Conservation (phyloP, 352 stramenopile species). For the Phytophthora pinifolia region DNA sequence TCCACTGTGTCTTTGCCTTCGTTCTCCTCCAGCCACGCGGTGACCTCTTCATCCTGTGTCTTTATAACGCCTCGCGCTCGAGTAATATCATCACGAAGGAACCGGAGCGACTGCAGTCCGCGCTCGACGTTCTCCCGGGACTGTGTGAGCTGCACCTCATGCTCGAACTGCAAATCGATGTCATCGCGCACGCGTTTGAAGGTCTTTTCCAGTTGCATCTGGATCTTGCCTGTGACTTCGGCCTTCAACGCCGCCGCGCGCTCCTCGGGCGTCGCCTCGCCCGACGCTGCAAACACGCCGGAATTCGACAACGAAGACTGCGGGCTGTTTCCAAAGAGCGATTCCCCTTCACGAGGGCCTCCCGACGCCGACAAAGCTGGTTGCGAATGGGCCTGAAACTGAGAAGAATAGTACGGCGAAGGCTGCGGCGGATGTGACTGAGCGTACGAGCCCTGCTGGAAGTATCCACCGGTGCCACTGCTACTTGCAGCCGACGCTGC, state of each 20-base stretch:
- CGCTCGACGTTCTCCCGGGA: conserved; percentile 75
- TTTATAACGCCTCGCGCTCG: conserved; percentile 54
- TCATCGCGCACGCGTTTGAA: conserved; percentile 86
- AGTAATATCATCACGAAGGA: conserved; percentile 66
- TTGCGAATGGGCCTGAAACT: conserved; percentile 31
- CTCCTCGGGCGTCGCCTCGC: conserved; percentile 39
- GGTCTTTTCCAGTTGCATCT: conserved; percentile 71
- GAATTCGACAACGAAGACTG: conserved; percentile 27
- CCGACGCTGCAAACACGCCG: conserved; percentile 10
- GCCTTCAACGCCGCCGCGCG: conserved; percentile 52
- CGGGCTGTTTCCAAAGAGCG: conserved; percentile 48
- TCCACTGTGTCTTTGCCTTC: conserved; percentile 78
- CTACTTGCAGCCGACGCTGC: conserved; percentile 12
- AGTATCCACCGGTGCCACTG: conserved; percentile 42
- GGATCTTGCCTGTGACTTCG: conserved; percentile 78
- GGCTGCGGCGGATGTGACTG: conserved; percentile 35
- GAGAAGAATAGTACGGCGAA: conserved; percentile 34
- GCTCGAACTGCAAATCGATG: conserved; percentile 86
- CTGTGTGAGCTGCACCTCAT: conserved; percentile 81
- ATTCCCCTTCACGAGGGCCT: conserved; percentile 25
- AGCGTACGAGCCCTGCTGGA: conserved; percentile 40
- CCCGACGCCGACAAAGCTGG: conserved; percentile 16
- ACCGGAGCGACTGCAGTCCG: conserved; percentile 73
- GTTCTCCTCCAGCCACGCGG: conserved; percentile 72
- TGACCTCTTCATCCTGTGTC: conserved; percentile 58